These are phyloP conservation scores for Claviceps sp. DNA, from an alignment of 2,329 filamentous ascomycete genomes.

Conservation along the genomic window DNA sequence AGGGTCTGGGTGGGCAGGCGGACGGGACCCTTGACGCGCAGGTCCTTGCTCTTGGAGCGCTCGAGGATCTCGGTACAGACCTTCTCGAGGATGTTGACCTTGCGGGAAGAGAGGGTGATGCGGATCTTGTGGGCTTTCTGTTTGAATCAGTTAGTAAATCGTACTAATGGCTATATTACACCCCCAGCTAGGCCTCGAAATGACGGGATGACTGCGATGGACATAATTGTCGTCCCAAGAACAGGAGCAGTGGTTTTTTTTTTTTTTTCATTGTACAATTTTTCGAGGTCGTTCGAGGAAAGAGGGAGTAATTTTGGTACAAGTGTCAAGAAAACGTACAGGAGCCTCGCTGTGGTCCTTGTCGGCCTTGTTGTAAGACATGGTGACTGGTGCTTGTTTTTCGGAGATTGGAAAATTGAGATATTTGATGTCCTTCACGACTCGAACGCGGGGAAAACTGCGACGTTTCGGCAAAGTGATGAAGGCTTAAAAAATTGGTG, in stretches of 20 bases:
- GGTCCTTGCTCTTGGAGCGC: conserved; percentile 95
- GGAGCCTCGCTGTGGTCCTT: conserved; percentile 87
- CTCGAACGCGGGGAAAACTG: conserved; percentile 48
- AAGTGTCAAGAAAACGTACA: conserved; percentile 34
- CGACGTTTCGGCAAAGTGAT: conserved; percentile 68
- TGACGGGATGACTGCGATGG: no score
- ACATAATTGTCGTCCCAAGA: no score
- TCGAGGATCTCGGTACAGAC: conserved; percentile 97
- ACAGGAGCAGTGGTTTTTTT: background rate
- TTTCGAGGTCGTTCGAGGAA: background rate
- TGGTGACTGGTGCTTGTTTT: conserved; percentile 32
- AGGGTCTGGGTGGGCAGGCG: conserved; percentile 95
- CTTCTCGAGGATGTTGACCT: conserved; percentile 93
- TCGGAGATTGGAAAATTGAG: conserved; percentile 3
- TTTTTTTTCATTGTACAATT: background rate
- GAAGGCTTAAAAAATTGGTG: conserved; percentile 31
- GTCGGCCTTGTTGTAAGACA: conserved; percentile 93
- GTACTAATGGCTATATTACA: background rate
- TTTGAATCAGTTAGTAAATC: conserved; percentile 5
- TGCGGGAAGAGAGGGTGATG: conserved; percentile 92
- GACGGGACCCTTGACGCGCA: conserved; percentile 96
- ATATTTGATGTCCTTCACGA: conserved; percentile 51
- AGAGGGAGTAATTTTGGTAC: background rate
- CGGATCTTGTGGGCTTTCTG: conserved; percentile 95
- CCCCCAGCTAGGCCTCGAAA: no score